Base-by-base conservation (phyloP, 2,329 filamentous ascomycete species). In the Trichophyton rubrum region DNA sequence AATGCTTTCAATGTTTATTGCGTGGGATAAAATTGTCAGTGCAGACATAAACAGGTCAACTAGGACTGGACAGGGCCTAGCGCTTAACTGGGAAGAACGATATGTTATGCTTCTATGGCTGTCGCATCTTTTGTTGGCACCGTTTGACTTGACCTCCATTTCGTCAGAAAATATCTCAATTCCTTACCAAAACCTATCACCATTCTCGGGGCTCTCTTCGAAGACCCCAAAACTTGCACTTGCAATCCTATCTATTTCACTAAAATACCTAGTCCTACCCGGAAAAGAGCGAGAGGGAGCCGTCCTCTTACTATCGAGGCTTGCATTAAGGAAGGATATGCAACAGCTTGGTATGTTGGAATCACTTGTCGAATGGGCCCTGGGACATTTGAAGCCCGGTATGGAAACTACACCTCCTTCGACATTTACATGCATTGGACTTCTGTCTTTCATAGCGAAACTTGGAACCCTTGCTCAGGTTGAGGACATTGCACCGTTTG, bases 251-350 rank as follows among this genome's bases (percentile, higher is more conserved):
- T 82, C 84, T 0, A 72, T 95, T 27, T 88, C 85, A 5, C 76
- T 90, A 59, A 80, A 82, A 61, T 89, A 90, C 68, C 80, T 97
- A 15, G 77, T 82, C 4, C 84, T 82, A 0, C 81, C 92, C 0
- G 90, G 91, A 0, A 96, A 95, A 67, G 92, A 96, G 70, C 84
- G 89, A 61, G 89, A 93, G 72, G 90, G 90, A 8, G 91, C 93
- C n/a, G 90, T 87, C 62, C 80, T 83, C 1, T 78, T 97, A 24
- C 78, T 99, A 6, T 88, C 95, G 17, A 83, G 90, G 53, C 78
- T 96, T 53, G 83, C 86, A n/a, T 84, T 91, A 70, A 83, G 93
- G 15, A 84, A 83, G 55, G 93, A 99, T 71, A 96, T 97, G 89
- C 88, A 92, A 72, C 77, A 82, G 58, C 75, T 91, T 8, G 85